phyloP scores from a whole-genome alignment of 2,329 filamentous ascomycete genomes.

The Claviceps maximensis region DNA sequence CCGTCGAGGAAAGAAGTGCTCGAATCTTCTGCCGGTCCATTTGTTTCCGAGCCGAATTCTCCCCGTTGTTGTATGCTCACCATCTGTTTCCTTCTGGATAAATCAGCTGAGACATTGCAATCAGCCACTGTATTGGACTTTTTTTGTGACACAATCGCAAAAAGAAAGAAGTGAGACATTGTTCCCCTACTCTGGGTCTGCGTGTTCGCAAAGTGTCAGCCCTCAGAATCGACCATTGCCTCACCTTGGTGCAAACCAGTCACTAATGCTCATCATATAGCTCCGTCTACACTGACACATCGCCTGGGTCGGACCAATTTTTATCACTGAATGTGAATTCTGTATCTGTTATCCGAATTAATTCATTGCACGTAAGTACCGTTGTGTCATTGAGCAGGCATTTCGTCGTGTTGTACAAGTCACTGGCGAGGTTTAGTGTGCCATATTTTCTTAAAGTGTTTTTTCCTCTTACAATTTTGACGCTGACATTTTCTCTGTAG shows the following conservation, averaged over 20 bases:
- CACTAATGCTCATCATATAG: neutral
- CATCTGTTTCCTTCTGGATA: neutral
- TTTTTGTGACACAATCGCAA: neutral
- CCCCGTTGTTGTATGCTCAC: neutral
- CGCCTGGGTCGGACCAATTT: neutral
- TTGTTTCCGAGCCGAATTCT: neutral
- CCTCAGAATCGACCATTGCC: neutral
- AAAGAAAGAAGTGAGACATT: neutral
- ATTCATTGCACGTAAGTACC: neutral
- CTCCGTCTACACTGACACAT: neutral
- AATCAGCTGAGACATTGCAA: slow-evolving; percentile 1
- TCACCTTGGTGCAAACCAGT: neutral
- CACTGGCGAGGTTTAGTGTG: neutral
- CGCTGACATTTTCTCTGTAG: neutral
- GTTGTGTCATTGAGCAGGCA: neutral
- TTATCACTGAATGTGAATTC: too few relatives aligned
- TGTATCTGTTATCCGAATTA: neutral
- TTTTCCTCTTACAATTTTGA: neutral
- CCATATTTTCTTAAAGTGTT: neutral
- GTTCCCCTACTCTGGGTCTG: neutral
- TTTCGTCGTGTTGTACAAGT: neutral
- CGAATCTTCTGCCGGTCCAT: neutral
- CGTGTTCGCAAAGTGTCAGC: neutral
- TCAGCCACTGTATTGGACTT: neutral
- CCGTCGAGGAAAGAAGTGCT: neutral